phyloP scores from a whole-genome alignment of 2,329 filamentous ascomycete species.

The Ophiosphaerella narmari region DNA sequence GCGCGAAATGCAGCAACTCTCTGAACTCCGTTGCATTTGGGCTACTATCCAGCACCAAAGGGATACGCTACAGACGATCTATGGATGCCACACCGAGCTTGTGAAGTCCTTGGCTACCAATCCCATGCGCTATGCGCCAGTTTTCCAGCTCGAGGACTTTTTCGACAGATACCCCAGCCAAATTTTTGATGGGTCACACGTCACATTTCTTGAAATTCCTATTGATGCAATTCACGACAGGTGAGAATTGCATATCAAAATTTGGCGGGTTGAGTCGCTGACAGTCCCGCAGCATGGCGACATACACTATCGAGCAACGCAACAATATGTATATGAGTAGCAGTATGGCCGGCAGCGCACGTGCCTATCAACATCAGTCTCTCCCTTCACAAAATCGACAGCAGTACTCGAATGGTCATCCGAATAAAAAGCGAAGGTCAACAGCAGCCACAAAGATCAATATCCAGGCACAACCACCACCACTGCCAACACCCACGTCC shows the following conservation, averaged over 20 bases:
- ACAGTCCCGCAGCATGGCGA: conserved; percentile 31
- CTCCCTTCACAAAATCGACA: conserved; percentile 27
- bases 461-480: conserved; percentile 25
- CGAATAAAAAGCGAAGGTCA: conserved; percentile 43
- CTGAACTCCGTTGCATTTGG: conserved; percentile 76
- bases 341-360: conserved; percentile 30
- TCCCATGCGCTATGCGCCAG: conserved; percentile 73
- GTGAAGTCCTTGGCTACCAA: conserved; percentile 72
- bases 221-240: conserved; percentile 65
- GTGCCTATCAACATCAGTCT: conserved; percentile 32
- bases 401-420: conserved; percentile 34
- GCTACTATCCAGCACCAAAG: conserved; percentile 78
- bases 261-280: conserved; percentile 7
- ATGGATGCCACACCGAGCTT: conserved; percentile 78
- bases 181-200: conserved; percentile 74
- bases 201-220: conserved; percentile 70
- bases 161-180: conserved; percentile 79
- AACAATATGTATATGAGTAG: conserved; percentile 45
- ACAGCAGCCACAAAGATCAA: conserved; percentile 31
- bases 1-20: conserved; percentile 78
- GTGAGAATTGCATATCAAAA: conserved; percentile 37
- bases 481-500: conserved; percentile 38
- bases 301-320: conserved; percentile 44
- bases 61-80: conserved; percentile 77
- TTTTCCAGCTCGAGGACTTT: conserved; percentile 86